Evolutionary conservation across 1,284 basidiomycete genomes (phyloP).

Genomic region (Heterobasidion irregulare): DNA sequence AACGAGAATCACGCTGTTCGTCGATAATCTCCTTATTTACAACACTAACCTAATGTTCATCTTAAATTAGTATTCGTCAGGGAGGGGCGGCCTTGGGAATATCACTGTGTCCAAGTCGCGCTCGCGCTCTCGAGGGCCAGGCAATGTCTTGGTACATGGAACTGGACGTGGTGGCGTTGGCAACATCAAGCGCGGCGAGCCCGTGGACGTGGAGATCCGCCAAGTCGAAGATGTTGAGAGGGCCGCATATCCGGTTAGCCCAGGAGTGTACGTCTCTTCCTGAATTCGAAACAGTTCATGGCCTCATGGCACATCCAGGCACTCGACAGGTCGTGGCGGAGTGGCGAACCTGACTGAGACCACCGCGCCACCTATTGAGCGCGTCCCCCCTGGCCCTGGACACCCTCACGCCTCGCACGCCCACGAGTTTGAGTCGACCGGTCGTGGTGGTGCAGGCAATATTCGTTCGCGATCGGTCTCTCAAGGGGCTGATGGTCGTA

Average conservation of each 20-base stretch:
- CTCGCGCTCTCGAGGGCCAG: background rate
- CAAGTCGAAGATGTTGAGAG: slow-evolving; percentile 38
- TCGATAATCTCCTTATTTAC: background rate
- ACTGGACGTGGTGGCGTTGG: slow-evolving; percentile 65
- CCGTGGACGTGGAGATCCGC: slow-evolving; percentile 16
- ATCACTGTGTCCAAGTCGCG: slow-evolving; percentile 37
- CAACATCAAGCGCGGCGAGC: slow-evolving; percentile 39
- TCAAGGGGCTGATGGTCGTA: slow-evolving; percentile 20
- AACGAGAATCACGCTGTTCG: background rate
- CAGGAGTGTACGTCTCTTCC: background rate
- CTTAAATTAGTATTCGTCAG: background rate
- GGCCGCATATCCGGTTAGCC: slow-evolving; percentile 19
- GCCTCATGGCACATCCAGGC: slow-evolving; percentile 24
- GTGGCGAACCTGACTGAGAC: slow-evolving; percentile 45
- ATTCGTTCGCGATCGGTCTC: slow-evolving; percentile 41
- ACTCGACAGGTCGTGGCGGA: slow-evolving; percentile 69
- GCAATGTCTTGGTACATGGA: slow-evolving; percentile 25
- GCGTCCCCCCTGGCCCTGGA: slow-evolving; percentile 21
- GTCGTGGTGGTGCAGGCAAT: slow-evolving; percentile 70
- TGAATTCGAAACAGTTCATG: background rate
- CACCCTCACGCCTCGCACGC: slow-evolving; percentile 16
- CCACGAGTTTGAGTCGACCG: slow-evolving; percentile 35
- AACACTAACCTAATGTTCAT: background rate
- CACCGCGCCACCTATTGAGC: slow-evolving; percentile 26
- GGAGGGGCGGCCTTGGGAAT: slow-evolving; percentile 1